A percentile compares a stretch with the other conserved stretches of the same genome.
Evolutionary conservation across 2,329 filamentous ascomycete species (phyloP).

Genomic region (Trichoderma hamatum): DNA sequence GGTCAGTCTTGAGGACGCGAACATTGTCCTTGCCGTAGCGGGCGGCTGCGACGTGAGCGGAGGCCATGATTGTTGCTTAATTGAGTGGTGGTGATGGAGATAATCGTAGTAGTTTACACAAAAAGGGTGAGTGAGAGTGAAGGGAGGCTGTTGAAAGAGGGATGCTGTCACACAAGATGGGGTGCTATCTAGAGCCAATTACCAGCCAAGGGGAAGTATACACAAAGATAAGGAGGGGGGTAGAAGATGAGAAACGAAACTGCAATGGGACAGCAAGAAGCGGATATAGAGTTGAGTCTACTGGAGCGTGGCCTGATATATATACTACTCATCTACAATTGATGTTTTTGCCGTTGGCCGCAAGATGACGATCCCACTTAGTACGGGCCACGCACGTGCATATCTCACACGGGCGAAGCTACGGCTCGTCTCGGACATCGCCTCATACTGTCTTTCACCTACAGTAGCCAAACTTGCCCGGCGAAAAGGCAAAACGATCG

Average conservation of each 20-base stretch:
- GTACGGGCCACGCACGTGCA: not conserved
- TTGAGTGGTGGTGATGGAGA: slow-evolving; percentile 10
- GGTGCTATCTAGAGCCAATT: not conserved
- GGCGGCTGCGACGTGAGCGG: slow-evolving; percentile 64
- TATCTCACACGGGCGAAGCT: not conserved
- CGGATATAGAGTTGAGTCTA: not conserved
- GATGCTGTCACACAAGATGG: not conserved
- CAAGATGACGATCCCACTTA: slow-evolving; percentile 2
- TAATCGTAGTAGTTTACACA: not conserved
- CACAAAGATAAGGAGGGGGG: not conserved
- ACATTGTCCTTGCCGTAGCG: slow-evolving; percentile 97
- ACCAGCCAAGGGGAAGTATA: not conserved
- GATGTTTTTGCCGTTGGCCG: not conserved
- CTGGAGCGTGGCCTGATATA: not conserved
- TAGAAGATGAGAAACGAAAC: not conserved
- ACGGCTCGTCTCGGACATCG: slow-evolving; percentile 15
- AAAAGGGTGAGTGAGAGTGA: not conserved
- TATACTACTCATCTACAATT: not conserved
- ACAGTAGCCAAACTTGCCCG: not conserved
- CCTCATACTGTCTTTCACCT: not conserved
- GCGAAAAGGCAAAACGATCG: not conserved
- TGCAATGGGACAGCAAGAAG: slow-evolving; percentile 25
- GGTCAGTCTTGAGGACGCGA: slow-evolving; percentile 92
- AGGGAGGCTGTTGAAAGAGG: not conserved
- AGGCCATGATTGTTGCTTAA: slow-evolving; percentile 37